Evolutionary conservation across 306 rosid species (phyloP).

Genomic region (Prunus armeniaca): DNA sequence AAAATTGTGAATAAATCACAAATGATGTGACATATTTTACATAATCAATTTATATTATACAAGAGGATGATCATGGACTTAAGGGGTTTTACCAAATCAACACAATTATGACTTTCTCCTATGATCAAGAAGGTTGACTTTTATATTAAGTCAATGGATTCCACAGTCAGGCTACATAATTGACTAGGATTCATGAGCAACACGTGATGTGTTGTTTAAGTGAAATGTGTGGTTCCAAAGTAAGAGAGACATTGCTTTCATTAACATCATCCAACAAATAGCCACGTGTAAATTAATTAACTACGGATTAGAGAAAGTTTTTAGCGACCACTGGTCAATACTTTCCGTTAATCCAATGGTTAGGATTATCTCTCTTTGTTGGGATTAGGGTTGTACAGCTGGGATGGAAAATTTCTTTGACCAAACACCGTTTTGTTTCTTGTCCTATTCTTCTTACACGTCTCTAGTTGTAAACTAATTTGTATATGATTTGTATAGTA

Average conservation of each 20-base stretch:
- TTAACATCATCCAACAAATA: background rate
- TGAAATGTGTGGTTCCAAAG: background rate
- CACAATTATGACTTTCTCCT: background rate
- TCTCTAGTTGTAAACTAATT: too few relatives aligned
- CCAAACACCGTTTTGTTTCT: background rate
- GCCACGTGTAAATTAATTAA: background rate
- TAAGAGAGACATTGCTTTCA: background rate
- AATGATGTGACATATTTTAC: too few relatives aligned
- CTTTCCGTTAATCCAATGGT: background rate
- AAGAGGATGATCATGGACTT: too few relatives aligned
- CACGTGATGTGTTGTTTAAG: conserved; percentile 8
- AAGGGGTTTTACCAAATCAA: background rate
- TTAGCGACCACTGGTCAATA: background rate
- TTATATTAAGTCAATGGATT: background rate
- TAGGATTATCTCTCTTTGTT: background rate
- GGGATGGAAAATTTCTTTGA: background rate
- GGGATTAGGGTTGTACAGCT: conserved; percentile 14
- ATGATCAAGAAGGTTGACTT: background rate
- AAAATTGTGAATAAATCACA: too few relatives aligned
- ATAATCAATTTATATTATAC: too few relatives aligned
- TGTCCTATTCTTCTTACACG: background rate
- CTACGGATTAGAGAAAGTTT: background rate
- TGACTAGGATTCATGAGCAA: background rate
- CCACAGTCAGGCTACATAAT: background rate
- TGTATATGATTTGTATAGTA: too few relatives aligned